Base-by-base conservation (phyloP, 2,329 filamentous ascomycete genomes). In the Ceratocystis ficicola region DNA sequence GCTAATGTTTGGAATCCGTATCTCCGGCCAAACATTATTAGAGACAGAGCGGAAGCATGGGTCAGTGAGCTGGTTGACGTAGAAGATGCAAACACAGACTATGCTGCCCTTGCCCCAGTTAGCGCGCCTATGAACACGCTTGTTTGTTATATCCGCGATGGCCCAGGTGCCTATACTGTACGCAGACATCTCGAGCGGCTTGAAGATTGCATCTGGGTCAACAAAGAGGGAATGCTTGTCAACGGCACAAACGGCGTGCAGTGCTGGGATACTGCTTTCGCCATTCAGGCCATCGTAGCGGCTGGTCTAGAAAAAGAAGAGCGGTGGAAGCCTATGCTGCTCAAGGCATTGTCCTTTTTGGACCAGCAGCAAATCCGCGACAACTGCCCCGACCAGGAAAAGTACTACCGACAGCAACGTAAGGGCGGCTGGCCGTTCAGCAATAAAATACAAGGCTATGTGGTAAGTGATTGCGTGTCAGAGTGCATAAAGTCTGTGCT, bases 181-280 rank as follows among this genome's bases (percentile, higher is more conserved):
- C 81, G 83, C 62, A 83, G 87, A 50, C 93, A 96, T 72, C 79
- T 89, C 7, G 89, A 96, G 71, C 84, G 90, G 2, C 75, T 96
- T 12, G 82, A 89, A 55, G 94, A 99, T 71, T 95, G 87, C 68
- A 75, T 99, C 36, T 99, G 94, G 92, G 80, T 99, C 62, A 96
- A 95, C 69, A 75, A 86, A 44, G 92, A 96, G 73, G 94, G 94
- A 5, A 90, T 99, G 89, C 81, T 97, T 61, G 87, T 87, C 76
- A 96, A 96, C 71, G 94, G 94, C 46, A 99, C 94, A 7, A 97
- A 99, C 70, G 94, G 94, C n/a, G 92, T 97, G 1, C 94, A 99
- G 75, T 88, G 86, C 69, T 99, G 94, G 94, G 94, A 99, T 73
- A 99, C 94, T 0, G 83, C 91, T 0, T 97, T 97, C 73, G 78